Evolutionary conservation across 495 filamentous ascomycete species (phyloP).

Genomic region (Penicillium nucicola): DNA sequence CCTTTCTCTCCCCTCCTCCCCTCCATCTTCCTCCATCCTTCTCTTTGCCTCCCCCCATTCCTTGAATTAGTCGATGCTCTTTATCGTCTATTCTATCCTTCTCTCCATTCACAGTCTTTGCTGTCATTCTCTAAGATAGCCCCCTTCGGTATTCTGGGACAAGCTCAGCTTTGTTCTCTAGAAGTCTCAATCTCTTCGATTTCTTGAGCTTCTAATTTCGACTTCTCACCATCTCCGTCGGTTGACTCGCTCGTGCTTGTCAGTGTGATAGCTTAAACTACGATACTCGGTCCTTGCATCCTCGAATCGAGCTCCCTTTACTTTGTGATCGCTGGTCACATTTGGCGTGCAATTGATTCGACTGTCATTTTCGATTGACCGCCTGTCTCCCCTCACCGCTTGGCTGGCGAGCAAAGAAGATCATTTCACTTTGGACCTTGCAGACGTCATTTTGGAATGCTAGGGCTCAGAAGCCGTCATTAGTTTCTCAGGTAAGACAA

Average conservation of each 20-base stretch:
- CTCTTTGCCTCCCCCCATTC: conserved; percentile 25
- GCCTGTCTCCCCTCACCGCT: conserved; percentile 10
- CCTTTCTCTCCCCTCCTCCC: conserved; percentile 10
- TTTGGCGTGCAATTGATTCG: conserved; percentile 20
- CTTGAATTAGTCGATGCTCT: conserved; percentile 33
- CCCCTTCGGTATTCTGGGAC: conserved; percentile 7
- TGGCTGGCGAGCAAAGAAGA: conserved; percentile 16
- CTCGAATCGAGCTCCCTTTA: conserved; percentile 22
- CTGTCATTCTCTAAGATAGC: conserved; percentile 41
- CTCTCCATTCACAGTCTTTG: conserved; percentile 22
- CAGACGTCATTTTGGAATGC: conserved; percentile 33
- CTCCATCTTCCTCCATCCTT: conserved; percentile 9
- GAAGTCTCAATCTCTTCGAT: conserved; percentile 4
- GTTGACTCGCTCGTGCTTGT: conserved; percentile 14
- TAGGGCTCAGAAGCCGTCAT: conserved; percentile 17
- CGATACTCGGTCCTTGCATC: conserved; percentile 39
- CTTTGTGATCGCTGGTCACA: conserved; percentile 9
- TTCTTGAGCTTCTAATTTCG: conserved; percentile 7
- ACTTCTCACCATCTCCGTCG: conserved; percentile 5
- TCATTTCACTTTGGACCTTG: conserved; percentile 22
- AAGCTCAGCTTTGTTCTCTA: conserved; percentile 10
- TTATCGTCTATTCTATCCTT: conserved; percentile 27
- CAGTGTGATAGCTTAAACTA: conserved; percentile 24
- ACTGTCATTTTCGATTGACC: conserved; percentile 6
- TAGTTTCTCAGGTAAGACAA: conserved; percentile 28